phyloP scores from a whole-genome alignment of 495 filamentous ascomycete species.

The Podospora anserina region DNA sequence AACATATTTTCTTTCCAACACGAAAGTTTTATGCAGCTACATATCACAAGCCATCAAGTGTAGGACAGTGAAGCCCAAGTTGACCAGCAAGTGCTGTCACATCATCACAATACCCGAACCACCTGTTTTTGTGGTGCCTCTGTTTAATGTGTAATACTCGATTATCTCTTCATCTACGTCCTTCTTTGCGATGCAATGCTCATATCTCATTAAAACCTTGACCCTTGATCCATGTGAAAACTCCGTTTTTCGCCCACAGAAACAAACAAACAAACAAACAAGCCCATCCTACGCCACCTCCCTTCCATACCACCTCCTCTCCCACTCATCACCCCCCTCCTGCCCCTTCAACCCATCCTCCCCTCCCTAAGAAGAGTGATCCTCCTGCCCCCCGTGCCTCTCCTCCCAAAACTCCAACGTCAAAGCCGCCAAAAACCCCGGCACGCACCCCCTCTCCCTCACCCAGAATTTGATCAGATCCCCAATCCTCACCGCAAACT shows the following conservation, averaged over 20 bases:
- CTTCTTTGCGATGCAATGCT: not conserved
- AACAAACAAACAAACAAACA: not conserved
- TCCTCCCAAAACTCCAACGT: constrained; percentile 92
- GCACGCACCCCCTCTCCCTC: constrained; percentile 82
- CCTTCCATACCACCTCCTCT: not conserved
- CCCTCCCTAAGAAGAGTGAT: not conserved
- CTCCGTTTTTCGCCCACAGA: no score
- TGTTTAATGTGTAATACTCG: not conserved
- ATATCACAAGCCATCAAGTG: no score
- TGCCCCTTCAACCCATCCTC: not conserved
- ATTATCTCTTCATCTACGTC: not conserved
- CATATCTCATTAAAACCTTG: not conserved
- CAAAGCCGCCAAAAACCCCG: constrained; percentile 84
- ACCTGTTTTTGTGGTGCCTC: no score
- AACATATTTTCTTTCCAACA: no score
- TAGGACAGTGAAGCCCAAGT: no score
- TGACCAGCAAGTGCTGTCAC: no score
- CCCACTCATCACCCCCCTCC: not conserved
- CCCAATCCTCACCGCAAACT: constrained; percentile 79
- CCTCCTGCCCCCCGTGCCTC: constrained; percentile 10
- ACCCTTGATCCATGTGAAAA: no score
- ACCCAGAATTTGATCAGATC: constrained; percentile 91
- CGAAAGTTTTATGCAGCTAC: no score
- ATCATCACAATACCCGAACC: not conserved
- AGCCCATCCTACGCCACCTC: not conserved